Percentiles rank a stretch among this genome's conserved stretches.
Evolutionary conservation across 306 rosid genomes (phyloP).

Genomic region (Spatholobus suberectus): DNA sequence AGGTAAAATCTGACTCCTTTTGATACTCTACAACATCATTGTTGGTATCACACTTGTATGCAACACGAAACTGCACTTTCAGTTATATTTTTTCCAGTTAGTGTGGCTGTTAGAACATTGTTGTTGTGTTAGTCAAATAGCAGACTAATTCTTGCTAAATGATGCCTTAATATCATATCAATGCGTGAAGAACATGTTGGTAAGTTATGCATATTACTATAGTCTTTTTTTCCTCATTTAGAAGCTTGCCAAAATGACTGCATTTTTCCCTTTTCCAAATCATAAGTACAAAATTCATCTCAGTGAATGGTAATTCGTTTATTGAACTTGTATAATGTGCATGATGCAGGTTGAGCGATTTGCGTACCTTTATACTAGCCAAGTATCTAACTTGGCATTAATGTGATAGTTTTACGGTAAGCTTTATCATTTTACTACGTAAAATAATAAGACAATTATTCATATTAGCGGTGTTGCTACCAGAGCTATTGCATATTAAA

Average conservation of each 20-base stretch:
- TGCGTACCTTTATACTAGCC: conserved; percentile 78
- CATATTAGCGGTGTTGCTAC: too few relatives aligned
- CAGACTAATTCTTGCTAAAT: not conserved
- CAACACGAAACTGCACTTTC: not conserved
- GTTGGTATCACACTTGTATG: not conserved
- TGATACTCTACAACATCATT: not conserved
- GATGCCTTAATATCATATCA: not conserved
- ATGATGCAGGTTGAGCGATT: conserved; percentile 71
- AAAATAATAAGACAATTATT: too few relatives aligned
- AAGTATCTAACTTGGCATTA: conserved; percentile 45
- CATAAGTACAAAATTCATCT: not conserved
- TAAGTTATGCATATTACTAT: not conserved
- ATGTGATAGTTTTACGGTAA: too few relatives aligned
- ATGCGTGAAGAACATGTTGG: not conserved
- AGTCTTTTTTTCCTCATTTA: not conserved
- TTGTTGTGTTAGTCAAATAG: not conserved
- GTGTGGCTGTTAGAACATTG: not conserved
- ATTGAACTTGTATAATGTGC: not conserved
- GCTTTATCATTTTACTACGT: too few relatives aligned
- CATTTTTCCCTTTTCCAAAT: not conserved
- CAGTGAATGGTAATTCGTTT: not conserved
- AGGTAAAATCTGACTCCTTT: conserved; percentile 58
- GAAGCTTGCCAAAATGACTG: not conserved
- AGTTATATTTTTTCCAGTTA: not conserved
- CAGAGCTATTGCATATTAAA: too few relatives aligned